Base-by-base conservation (phyloP, 108 stramenopile species). In the Fragilaria crotonensis region DNA sequence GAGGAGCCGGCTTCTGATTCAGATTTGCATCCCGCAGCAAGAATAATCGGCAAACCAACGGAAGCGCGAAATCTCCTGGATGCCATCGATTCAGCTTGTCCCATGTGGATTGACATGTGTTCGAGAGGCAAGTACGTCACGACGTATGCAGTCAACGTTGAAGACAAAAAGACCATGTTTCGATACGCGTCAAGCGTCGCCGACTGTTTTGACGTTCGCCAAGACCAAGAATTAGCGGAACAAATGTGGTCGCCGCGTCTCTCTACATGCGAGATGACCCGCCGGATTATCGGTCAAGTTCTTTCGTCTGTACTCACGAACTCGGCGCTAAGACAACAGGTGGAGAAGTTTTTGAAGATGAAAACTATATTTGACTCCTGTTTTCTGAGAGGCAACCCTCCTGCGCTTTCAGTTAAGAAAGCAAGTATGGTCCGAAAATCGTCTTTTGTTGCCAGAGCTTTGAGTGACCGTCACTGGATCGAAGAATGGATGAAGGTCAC, bases 401-500 rank as follows among this genome's bases (percentile, higher is more conserved):
- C 19, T 17, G n/a, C 27, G 3, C 33, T 31, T 22, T 56, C 54
- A 2, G 14, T 19, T 11, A 48, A 63, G 26, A n/a, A 22, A 54
- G 44, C n/a, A 1, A 33, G 21, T 5, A 25, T 7, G 25, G 45
- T 26, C 26, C 20, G 25, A 23, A 45, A 33, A 28, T 26, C 46
- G 28, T 29, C 17, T 33, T 64, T 54, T 25, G 72, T 87, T 28
- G 79, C 72, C 22, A 57, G 86, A 25, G 86, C 82, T 45, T 20
- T 76, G 9, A 67, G 72, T 29, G 86, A 87, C 33, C 77, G 71
- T 20, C 81, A 87, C 57, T 87, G 81, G 81, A 59, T 79, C 11
- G 81, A 87, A 48, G 80, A 87, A 54, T 67, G 65, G 48, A 76
- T 63, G 9, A 57, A 54, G 0, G 23, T 87, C 17, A 63, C 66